These are phyloP conservation scores for Ophiostoma sp. DNA, from an alignment of 2,329 filamentous ascomycete genomes.

Conservation along the genomic window DNA sequence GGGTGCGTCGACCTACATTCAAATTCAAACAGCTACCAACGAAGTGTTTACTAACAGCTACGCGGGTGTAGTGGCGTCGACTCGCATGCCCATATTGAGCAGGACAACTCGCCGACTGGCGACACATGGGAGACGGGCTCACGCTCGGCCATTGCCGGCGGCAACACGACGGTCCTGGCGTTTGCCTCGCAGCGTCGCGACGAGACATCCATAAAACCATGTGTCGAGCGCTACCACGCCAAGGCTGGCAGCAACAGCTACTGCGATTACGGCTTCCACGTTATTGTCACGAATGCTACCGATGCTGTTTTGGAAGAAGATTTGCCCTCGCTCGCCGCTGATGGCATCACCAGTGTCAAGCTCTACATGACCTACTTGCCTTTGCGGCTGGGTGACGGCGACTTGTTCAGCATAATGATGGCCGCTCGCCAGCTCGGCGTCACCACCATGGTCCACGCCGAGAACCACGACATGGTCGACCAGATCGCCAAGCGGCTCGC, in stretches of 20 bases:
- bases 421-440: conserved; percentile 48
- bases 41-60: neutral
- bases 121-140: conserved; percentile 47
- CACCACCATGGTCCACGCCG: conserved; percentile 60
- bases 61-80: conserved; percentile 39
- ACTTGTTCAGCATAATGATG: conserved; percentile 54
- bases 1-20: conserved; percentile 26
- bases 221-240: conserved; percentile 69
- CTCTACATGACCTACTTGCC: conserved; percentile 55
- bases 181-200: conserved; percentile 55
- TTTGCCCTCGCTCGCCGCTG: conserved; percentile 40
- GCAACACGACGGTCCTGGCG: conserved; percentile 58
- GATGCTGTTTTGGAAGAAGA: conserved; percentile 45
- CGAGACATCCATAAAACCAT: conserved; percentile 57
- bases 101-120: conserved; percentile 37
- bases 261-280: conserved; percentile 59
- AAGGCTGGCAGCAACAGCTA: conserved; percentile 62
- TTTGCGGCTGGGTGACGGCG: conserved; percentile 49
- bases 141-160: conserved; percentile 56
- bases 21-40: neutral
- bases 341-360: conserved; percentile 50
- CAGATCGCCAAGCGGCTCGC: conserved; percentile 35
- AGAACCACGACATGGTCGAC: conserved; percentile 64
- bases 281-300: conserved; percentile 51
- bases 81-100: conserved; percentile 41